Evolutionary conservation across 140 eudicot genomes (phyloP), one percentile per base, ranked within the genome.

Genomic region (Bidens hawaiensis): DNA sequence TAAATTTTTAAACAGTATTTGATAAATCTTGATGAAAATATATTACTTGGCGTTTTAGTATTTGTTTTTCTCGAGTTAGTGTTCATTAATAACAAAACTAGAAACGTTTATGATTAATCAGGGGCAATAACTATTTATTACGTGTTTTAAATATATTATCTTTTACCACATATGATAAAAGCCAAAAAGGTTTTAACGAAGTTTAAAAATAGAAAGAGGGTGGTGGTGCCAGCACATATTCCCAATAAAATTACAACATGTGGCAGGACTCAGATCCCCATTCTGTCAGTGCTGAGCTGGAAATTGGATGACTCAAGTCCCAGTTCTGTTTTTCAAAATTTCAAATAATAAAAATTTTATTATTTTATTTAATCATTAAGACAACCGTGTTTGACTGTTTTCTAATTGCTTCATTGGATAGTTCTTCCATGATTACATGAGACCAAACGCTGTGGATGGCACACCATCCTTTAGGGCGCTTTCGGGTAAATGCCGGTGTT

Each of bases 211-310:
- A 17, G 17, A 61, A 61, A 36, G 38, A 28, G 18, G 17, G 55
- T 38, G 46, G 23, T 68, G 64, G 76, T 60, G 76, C 76, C 76
- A 62, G 70, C 76, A 62, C 34, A 62, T 38, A 62, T 0, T 5
- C 24, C 70, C 40, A 71, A 62, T 50, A 42, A 62, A 51, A 51
- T 25, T 19, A 60, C 3, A 19, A 5, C 70, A 61, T 26, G 47
- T 43, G 70, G 58, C 70, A 51, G 17, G 9, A 16, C 26, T 8
- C 26, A 58, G 8, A 71, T 62, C 76, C 60, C 60, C 2, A 27
- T 13, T 26, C 40, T 50, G 70, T 71, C 76, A 51, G 64, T 50
- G 64, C 65, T 71, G 76, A 71, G 76, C 76, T 71, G 70, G 70
- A 68, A 40, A 69, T 7, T 14, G 24, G 23, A 4, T 13, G 68